Evolutionary conservation across 108 stramenopile genomes (phyloP).

Genomic region (Cyclotella cryptica): DNA sequence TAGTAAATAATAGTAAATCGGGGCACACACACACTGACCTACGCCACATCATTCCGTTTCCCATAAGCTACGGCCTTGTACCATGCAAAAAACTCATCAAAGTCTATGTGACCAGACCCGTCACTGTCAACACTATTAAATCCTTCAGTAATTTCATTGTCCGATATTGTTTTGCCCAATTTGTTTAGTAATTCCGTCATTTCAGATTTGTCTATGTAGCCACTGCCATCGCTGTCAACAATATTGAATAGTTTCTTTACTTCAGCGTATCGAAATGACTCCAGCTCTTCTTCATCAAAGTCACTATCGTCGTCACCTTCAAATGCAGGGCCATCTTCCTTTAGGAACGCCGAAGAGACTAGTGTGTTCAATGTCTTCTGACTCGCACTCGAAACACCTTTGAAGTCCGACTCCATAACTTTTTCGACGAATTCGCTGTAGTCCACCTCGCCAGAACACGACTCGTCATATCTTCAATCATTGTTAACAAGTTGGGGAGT

Average conservation of each 20-base stretch:
- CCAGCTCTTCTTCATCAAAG: slow-evolving; percentile 59
- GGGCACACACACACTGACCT: not conserved
- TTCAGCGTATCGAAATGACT: slow-evolving; percentile 47
- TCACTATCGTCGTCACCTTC: slow-evolving; percentile 63
- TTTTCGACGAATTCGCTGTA: slow-evolving; percentile 67
- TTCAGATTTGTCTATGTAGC: slow-evolving; percentile 54
- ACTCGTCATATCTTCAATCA: slow-evolving; percentile 53
- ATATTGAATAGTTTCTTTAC: slow-evolving; percentile 56
- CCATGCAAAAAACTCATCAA: slow-evolving; percentile 64
- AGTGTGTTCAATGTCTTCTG: slow-evolving; percentile 51
- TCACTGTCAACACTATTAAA: slow-evolving; percentile 53
- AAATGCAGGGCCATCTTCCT: slow-evolving; percentile 19
- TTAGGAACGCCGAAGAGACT: slow-evolving; percentile 56
- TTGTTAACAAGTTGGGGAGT: not conserved
- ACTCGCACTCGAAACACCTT: slow-evolving; percentile 42
- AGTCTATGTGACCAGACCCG: slow-evolving; percentile 50
- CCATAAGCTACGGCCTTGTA: slow-evolving; percentile 43
- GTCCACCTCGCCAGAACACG: slow-evolving; percentile 68
- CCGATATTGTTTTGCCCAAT: slow-evolving; percentile 44
- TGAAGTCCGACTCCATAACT: slow-evolving; percentile 68
- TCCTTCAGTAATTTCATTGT: slow-evolving; percentile 45
- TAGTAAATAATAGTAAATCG: not conserved
- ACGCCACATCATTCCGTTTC: slow-evolving; percentile 5
- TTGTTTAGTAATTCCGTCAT: slow-evolving; percentile 47
- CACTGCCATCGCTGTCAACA: slow-evolving; percentile 61